Evolutionary conservation across 2,329 filamentous ascomycete genomes (phyloP).

Genomic region (Apiospora pterosperma): DNA sequence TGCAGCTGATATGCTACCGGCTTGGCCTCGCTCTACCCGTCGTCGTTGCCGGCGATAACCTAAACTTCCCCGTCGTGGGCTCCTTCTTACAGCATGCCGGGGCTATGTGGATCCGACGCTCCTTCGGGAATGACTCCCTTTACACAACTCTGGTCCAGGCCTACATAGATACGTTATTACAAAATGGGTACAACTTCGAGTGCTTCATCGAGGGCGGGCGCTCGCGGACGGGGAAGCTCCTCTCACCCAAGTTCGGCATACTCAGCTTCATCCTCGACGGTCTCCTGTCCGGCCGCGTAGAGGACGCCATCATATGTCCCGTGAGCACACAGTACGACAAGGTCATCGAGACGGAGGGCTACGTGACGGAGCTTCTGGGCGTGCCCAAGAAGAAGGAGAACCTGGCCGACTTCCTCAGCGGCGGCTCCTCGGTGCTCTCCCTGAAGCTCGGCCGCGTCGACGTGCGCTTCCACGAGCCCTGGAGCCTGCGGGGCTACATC

Average conservation of each 20-base stretch:
- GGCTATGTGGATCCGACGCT: slow-evolving; percentile 92
- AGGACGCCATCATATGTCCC: slow-evolving; percentile 90
- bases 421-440: slow-evolving; percentile 80
- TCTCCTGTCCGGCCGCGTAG: slow-evolving; percentile 78
- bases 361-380: slow-evolving; percentile 89
- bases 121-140: slow-evolving; percentile 87
- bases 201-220: slow-evolving; percentile 97
- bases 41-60: slow-evolving; percentile 91
- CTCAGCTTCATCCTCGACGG: slow-evolving; percentile 89
- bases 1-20: slow-evolving; percentile 94
- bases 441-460: slow-evolving; percentile 88
- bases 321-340: slow-evolving; percentile 99
- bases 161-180: slow-evolving; percentile 89
- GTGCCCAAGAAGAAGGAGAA: slow-evolving; percentile 97
- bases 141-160: slow-evolving; percentile 93
- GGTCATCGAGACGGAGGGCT: slow-evolving; percentile 95
- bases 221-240: slow-evolving; percentile 87
- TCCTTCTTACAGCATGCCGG: slow-evolving; percentile 89
- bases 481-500: slow-evolving; percentile 83
- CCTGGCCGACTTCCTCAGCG: slow-evolving; percentile 80
- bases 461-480: slow-evolving; percentile 93
- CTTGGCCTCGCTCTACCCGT: slow-evolving; percentile 85
- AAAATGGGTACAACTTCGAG: slow-evolving; percentile 90
- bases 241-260: slow-evolving; percentile 95
- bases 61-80: slow-evolving; percentile 90